Base-by-base conservation (phyloP, 2,329 filamentous ascomycete genomes). In the Epichloe sp. region DNA sequence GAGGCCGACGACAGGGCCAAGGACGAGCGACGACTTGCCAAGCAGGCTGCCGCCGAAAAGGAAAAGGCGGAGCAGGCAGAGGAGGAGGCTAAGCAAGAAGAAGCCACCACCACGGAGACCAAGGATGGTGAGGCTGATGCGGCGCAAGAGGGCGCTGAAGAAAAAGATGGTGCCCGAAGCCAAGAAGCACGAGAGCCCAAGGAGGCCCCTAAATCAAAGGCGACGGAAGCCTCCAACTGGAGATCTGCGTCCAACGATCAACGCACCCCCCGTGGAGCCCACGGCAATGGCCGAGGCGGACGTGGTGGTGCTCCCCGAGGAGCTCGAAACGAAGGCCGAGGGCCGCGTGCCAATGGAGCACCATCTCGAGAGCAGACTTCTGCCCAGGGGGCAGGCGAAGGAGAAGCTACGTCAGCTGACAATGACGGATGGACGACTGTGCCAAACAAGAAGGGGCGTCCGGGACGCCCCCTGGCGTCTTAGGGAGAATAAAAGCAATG, bases 1-100 rank as follows among this genome's bases (percentile, higher is more conserved):
- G 89, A 95, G 60, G 81, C 84, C 1, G 88, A 93, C 1, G 88
- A 93, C 56, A 93, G 90, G 73, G 84, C 80, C 44, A 89, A 88
- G 68, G 88, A 87, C 60, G 85, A 88, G 57, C 75, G 74, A 52
- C 76, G 78, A 49, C 65, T 80, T 36, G 82, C 78, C 23, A 81
- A 82, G 66, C 76, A 79, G 54, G 76, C 74, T 38, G 73, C 74
- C 31, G 73, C 70, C 8, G 74, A 73, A 49, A 73, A 74, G 59
- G 70, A 71, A 38, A 68, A 66, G 40, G 66, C 66, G 11, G 52
- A 40, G 23, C 23, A 64, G 44, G 64, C 57, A 31, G 66, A 69
- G 41, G 66, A 69, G 42, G 62, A 60, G 2, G 64, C 68, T 49
- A 64, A 66, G 35, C 59, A 63, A 51, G 59, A 63, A 5, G 65